Base-by-base conservation (phyloP, 805 yeast genomes). In the Candida broadrunensis region DNA sequence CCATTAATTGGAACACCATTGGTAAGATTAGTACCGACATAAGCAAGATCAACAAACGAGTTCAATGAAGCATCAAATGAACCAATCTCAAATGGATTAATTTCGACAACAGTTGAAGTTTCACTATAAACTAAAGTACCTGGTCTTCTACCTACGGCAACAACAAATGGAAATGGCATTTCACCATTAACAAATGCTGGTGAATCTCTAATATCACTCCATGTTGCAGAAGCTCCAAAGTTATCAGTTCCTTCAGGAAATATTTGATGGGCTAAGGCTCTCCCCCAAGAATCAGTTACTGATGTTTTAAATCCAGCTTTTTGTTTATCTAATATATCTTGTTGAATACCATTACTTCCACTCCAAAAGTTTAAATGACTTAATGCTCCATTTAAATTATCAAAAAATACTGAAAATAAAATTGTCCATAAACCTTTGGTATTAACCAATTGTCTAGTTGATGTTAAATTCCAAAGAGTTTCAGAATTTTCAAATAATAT, bases 231-330 rank as follows among this genome's bases (percentile, higher is more conserved):
- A 6, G 55, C 52, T 21, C 50, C 52, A 40, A 54, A 56, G 33
- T 60, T 50, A 37, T 60, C 55, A 7, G 43, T 30, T 1, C 57
- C 60, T 32, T 47, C 40, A 7, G 61, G 51, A 35, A 60, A 80
- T 46, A 88, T 78, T 61, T 85, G 88, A 49, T 82, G 76, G 2
- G 93, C 77, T 38, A 88, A 65, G 1, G 59, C 58, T 19, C 73
- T 46, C 0, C 67, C 70, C 70, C 69, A 67, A n/a, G 53, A 47
- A 39, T 68, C 73, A 8, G 70, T 61, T 26, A 66, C 35, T 2
- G 68, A 47, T 5, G 59, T 52, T 2, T 51, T 49, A 35, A 55
- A 67, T 1, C 68, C 68, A 12, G 64, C 64, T 16, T 39, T 33
- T 36, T 37, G 25, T 44, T 67, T 67, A 3, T 50, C 70, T 8